Percentiles rank a stretch among this genome's conserved stretches.
Conservation (phyloP, 2,329 filamentous ascomycete species). For the Ambrosiella cleistominuta region DNA sequence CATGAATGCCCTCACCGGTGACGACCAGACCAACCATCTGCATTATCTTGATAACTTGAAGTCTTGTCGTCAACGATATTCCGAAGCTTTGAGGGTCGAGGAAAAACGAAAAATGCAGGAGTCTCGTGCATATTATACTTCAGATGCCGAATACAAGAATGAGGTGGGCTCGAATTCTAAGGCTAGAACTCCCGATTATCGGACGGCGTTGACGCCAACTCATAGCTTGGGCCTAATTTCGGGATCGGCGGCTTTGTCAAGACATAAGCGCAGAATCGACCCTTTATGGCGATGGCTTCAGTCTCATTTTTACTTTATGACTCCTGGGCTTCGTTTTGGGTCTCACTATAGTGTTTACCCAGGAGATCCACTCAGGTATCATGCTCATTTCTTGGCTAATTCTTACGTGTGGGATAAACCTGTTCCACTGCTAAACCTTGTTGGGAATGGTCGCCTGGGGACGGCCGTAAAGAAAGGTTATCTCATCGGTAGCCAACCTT, state of each 20-base stretch:
- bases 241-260: conserved; percentile 18
- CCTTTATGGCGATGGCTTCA: conserved; percentile 71
- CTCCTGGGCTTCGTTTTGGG: conserved; percentile 83
- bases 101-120: conserved; percentile 11
- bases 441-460: conserved; percentile 71
- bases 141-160: conserved; percentile 6
- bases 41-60: conserved; percentile 4
- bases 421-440: conserved; percentile 67
- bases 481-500: conserved; percentile 55
- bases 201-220: conserved; percentile 4
- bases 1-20: conserved; percentile 39
- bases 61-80: conserved; percentile 6
- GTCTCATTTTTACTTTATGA: conserved; percentile 54
- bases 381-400: conserved; percentile 84
- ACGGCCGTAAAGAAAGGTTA: conserved; percentile 96
- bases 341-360: conserved; percentile 91
- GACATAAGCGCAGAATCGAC: conserved; percentile 21
- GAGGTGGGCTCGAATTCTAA: conserved; percentile 6
- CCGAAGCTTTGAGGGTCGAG: conserved; percentile 6
- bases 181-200: neutral
- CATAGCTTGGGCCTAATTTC: conserved; percentile 2
- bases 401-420: conserved; percentile 75
- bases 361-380: conserved; percentile 83
- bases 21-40: conserved; percentile 22
- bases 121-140: conserved; percentile 11